Evolutionary conservation across 169 alveolate species (phyloP).

Genomic region (Eimeria acervulina): DNA sequence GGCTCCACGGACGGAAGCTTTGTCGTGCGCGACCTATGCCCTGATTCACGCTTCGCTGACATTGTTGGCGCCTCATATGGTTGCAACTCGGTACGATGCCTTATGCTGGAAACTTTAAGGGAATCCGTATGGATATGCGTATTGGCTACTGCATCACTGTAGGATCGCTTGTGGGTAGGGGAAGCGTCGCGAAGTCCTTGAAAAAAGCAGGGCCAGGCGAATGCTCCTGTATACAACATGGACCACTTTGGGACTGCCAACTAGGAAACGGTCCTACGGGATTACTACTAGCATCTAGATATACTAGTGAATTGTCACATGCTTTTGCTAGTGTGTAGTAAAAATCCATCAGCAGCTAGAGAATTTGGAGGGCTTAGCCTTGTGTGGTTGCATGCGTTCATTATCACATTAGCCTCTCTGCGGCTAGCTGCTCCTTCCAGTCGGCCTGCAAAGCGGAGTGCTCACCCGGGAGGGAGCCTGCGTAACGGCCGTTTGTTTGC

Average conservation of each 20-base stretch:
- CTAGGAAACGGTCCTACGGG: neutral
- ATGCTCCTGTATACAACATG: neutral
- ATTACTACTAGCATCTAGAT: too few species aligned
- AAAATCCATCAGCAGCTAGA: neutral
- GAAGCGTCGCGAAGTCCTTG: neutral
- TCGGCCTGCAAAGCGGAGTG: neutral
- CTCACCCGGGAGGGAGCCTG: neutral
- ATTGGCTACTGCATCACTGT: neutral
- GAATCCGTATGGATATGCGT: neutral
- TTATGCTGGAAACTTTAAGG: neutral
- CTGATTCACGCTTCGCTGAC: neutral
- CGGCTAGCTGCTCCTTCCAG: neutral
- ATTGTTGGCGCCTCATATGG: conserved; percentile 53
- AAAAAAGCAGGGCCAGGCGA: neutral
- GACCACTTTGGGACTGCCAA: neutral
- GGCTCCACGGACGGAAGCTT: neutral
- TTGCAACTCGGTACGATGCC: conserved; percentile 27
- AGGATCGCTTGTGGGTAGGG: neutral
- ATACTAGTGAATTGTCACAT: too few species aligned
- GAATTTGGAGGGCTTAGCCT: neutral
- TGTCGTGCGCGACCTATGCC: conserved; percentile 34
- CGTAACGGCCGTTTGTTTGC: neutral
- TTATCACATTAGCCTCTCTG: neutral
- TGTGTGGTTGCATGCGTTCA: too few species aligned
- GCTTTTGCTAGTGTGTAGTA: too few species aligned